phyloP scores from a whole-genome alignment of 2,329 filamentous ascomycete genomes.

The Scorias spongiosa region DNA sequence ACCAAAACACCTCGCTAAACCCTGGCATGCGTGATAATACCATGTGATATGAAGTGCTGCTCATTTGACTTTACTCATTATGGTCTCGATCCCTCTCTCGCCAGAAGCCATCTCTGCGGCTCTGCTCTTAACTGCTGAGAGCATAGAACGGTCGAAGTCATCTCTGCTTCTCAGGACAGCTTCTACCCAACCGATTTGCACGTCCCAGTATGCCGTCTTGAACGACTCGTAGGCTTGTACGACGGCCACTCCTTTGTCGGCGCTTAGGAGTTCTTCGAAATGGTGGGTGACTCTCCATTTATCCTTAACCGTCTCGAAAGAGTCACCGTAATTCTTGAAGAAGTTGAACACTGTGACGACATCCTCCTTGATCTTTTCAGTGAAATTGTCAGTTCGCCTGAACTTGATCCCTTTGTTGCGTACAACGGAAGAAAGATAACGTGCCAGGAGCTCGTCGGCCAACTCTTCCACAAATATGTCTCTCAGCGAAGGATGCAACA shows the following conservation, averaged over 20 bases:
- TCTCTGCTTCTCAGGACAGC: conserved; percentile 72
- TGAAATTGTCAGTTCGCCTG: conserved; percentile 70
- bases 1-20: too few relatives aligned
- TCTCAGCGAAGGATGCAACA: conserved; percentile 72
- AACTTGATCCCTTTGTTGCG: conserved; percentile 77
- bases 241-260: conserved; percentile 55
- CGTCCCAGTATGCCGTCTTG: conserved; percentile 80
- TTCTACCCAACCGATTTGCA: conserved; percentile 93
- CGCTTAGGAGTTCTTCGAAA: conserved; percentile 63
- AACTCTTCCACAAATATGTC: conserved; percentile 92
- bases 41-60: background rate
- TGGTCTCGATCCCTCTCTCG: conserved; percentile 69
- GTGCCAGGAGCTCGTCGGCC: conserved; percentile 74
- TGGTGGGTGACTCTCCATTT: conserved; percentile 85
- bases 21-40: too few relatives aligned
- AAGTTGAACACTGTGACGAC: conserved; percentile 81
- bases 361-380: conserved; percentile 87
- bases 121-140: conserved; percentile 73
- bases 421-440: conserved; percentile 61
- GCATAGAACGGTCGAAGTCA: conserved; percentile 83
- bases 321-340: conserved; percentile 59
- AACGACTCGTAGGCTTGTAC: conserved; percentile 69
- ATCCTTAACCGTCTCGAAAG: conserved; percentile 63
- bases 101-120: conserved; percentile 68
- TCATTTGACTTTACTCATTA: conserved; percentile 85